These are phyloP conservation scores for Acephala macrosclerotiorum DNA, from an alignment of 2,329 filamentous ascomycete species.

Conservation along the genomic window DNA sequence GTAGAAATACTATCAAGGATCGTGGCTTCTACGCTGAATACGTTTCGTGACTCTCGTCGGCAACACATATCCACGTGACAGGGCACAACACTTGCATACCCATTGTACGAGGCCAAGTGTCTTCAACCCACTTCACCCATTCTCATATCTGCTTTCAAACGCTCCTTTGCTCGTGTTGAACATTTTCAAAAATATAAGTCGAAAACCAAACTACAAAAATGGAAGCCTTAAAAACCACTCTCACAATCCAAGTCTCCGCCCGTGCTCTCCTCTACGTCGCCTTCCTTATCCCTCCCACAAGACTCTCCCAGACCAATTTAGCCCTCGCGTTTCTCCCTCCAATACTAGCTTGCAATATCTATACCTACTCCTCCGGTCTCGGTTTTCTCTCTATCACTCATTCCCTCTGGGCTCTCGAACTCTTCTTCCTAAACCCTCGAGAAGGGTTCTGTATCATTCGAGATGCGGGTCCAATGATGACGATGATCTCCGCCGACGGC, in stretches of 20 bases:
- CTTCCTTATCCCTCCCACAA: slow-evolving; percentile 25
- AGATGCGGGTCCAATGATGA: not conserved
- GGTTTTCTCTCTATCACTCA: slow-evolving; percentile 18
- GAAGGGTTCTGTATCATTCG: slow-evolving; percentile 11
- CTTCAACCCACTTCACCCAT: not conserved
- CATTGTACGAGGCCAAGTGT: slow-evolving; percentile 6
- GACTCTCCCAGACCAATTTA: slow-evolving; percentile 19
- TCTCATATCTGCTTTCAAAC: not conserved
- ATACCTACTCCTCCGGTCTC: slow-evolving; percentile 18
- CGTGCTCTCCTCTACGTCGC: slow-evolving; percentile 19
- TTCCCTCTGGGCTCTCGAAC: slow-evolving; percentile 24
- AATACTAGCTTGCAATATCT: slow-evolving; percentile 24
- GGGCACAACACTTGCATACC: not conserved
- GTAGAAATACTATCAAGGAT: not conserved
- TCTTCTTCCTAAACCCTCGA: slow-evolving; percentile 22
- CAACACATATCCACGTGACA: not conserved
- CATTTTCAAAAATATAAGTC: not conserved
- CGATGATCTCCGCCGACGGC: not conserved
- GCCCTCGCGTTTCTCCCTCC: slow-evolving; percentile 19
- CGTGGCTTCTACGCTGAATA: too few species aligned
- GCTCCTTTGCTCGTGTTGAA: too few species aligned
- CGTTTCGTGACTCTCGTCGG: not conserved
- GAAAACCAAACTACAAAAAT: not conserved
- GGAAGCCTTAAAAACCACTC: not conserved
- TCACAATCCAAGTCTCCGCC: slow-evolving; percentile 15